phyloP scores from a whole-genome alignment of 1,139 yeast species.

The Yamadazyma trypodendri region DNA sequence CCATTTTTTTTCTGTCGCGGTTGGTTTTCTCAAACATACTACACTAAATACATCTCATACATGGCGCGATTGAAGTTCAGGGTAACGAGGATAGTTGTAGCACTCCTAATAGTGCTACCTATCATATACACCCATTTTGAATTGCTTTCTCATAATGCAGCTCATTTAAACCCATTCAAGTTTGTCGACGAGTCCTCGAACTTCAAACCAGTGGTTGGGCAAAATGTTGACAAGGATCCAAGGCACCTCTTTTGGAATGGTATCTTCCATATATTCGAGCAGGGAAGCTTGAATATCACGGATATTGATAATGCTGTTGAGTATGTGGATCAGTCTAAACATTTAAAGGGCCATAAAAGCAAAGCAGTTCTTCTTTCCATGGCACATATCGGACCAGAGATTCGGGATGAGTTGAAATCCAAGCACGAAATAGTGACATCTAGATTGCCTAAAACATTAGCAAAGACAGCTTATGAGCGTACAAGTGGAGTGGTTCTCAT shows the following conservation, averaged over 20 bases:
- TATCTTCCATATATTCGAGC: conserved; percentile 20
- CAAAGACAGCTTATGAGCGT: conserved; percentile 23
- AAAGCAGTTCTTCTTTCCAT: conserved; percentile 29
- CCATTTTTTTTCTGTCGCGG: neutral
- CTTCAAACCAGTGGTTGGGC: conserved; percentile 18
- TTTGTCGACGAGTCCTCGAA: neutral
- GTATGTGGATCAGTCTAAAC: conserved; percentile 23
- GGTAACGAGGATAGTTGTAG: neutral
- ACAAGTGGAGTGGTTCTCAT: conserved; percentile 37
- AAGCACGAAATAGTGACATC: conserved; percentile 26
- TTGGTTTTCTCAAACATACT: neutral
- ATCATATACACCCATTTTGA: neutral
- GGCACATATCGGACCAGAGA: conserved; percentile 26
- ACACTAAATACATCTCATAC: neutral
- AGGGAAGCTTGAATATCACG: conserved; percentile 15
- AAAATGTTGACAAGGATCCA: conserved; percentile 13
- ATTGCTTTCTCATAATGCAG: neutral
- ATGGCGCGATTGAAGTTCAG: conserved; percentile 8
- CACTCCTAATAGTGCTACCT: conserved; percentile 1
- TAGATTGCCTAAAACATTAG: conserved; percentile 26
- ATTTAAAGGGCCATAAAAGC: conserved; percentile 25
- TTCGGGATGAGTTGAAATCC: conserved; percentile 21
- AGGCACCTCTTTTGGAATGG: conserved; percentile 24
- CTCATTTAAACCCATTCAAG: conserved; percentile 1
- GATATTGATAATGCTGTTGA: conserved; percentile 21